Evolutionary conservation across 1,139 yeast genomes (phyloP).

Genomic region (Saccharomycopsis phalli): DNA sequence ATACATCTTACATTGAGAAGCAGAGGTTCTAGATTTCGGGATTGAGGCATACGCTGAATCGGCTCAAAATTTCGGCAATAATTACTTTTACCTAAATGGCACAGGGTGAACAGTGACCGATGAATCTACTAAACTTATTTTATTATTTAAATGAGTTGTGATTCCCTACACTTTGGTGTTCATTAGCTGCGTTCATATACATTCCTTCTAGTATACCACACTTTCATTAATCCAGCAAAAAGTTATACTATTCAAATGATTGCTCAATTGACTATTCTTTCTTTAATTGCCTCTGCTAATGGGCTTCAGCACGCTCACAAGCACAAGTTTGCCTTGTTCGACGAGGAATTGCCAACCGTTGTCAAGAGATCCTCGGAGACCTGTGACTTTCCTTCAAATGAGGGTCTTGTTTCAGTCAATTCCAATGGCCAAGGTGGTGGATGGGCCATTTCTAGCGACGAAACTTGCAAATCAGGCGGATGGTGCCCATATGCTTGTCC

Average conservation of each 20-base stretch:
- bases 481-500: conserved; percentile 89
- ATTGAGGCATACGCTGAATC: too few relatives aligned
- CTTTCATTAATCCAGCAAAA: not conserved
- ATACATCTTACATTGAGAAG: too few relatives aligned
- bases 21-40: too few relatives aligned
- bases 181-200: not conserved
- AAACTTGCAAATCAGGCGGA: conserved; percentile 58
- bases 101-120: too few relatives aligned
- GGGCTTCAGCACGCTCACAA: conserved; percentile 9
- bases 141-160: not conserved
- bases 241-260: not conserved
- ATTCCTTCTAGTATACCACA: not conserved
- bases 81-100: too few relatives aligned
- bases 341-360: conserved; percentile 4
- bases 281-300: not conserved
- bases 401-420: conserved; percentile 63
- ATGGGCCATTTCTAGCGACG: conserved; percentile 83
- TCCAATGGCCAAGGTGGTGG: conserved; percentile 55
- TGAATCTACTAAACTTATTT: too few relatives aligned
- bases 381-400: conserved; percentile 58
- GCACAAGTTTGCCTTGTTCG: conserved; percentile 16
- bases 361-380: conserved; percentile 29
- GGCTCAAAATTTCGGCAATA: too few relatives aligned
- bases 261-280: not conserved
- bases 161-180: not conserved